Conservation (phyloP, 305 asterid species). For the Fraxinus paxiana region DNA sequence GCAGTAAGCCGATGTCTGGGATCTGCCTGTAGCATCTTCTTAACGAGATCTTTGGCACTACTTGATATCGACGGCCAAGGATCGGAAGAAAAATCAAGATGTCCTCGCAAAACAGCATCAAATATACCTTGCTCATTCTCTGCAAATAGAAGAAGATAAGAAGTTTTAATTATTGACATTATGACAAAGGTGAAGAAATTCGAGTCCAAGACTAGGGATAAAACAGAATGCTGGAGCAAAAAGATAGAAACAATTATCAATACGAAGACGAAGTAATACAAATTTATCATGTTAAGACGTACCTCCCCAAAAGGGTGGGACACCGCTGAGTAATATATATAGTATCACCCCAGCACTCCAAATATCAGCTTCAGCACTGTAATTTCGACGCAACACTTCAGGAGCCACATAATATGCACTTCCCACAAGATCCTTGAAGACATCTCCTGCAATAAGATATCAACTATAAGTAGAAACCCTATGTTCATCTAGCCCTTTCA, state of each 20-base stretch:
- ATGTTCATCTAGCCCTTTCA: neutral
- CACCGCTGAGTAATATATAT: slow-evolving; percentile 75
- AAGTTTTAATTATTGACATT: neutral
- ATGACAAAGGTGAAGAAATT: neutral
- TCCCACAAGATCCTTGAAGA: slow-evolving; percentile 79
- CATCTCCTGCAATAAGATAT: slow-evolving; percentile 53
- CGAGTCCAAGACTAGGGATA: neutral
- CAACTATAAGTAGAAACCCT: slow-evolving; percentile 11
- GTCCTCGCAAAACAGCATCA: slow-evolving; percentile 68
- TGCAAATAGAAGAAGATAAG: slow-evolving; percentile 30
- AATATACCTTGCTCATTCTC: slow-evolving; percentile 82
- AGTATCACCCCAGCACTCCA: slow-evolving; percentile 96
- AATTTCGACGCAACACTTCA: slow-evolving; percentile 74
- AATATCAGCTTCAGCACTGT: slow-evolving; percentile 83
- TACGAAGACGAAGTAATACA: neutral
- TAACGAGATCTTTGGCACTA: slow-evolving; percentile 90
- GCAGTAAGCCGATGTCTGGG: slow-evolving; percentile 70
- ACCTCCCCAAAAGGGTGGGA: slow-evolving; percentile 99
- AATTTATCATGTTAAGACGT: neutral
- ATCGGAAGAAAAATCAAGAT: slow-evolving; percentile 74
- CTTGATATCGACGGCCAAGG: slow-evolving; percentile 96
- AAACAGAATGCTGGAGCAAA: neutral
- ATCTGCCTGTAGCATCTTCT: slow-evolving; percentile 85
- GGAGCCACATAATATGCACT: slow-evolving; percentile 95
- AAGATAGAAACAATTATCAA: neutral